Evolutionary conservation across 2,329 filamentous ascomycete species (phyloP).

Genomic region (Aspergillus felis): DNA sequence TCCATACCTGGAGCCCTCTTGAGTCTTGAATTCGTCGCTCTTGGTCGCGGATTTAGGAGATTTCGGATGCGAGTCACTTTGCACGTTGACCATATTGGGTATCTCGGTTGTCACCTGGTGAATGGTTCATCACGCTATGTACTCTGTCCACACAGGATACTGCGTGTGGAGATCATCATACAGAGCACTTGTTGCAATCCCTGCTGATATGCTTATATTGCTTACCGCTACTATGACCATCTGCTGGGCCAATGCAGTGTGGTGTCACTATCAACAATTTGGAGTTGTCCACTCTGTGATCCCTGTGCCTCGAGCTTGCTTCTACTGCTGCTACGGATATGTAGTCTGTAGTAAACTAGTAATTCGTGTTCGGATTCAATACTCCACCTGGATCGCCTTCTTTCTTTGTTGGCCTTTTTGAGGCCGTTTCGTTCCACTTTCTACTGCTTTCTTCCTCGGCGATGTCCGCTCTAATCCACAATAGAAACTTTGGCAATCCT

Average conservation of each 20-base stretch:
- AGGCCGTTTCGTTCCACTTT: neutral
- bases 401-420: neutral
- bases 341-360: neutral
- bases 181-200: neutral
- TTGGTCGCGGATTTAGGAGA: neutral
- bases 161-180: neutral
- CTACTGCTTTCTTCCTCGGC: conserved; percentile 10
- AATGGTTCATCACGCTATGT: neutral
- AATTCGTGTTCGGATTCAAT: neutral
- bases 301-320: neutral
- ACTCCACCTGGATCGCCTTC: neutral
- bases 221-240: neutral
- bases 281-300: neutral
- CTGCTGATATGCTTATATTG: neutral
- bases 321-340: neutral
- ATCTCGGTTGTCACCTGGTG: neutral
- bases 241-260: neutral
- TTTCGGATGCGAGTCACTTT: neutral
- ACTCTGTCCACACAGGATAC: neutral
- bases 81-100: neutral
- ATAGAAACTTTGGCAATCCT: neutral
- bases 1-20: neutral
- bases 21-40: neutral
- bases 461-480: conserved; percentile 12
- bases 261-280: neutral